phyloP scores from a whole-genome alignment of 176 grass and related monocot genomes.

The Triticum timopheevii region DNA sequence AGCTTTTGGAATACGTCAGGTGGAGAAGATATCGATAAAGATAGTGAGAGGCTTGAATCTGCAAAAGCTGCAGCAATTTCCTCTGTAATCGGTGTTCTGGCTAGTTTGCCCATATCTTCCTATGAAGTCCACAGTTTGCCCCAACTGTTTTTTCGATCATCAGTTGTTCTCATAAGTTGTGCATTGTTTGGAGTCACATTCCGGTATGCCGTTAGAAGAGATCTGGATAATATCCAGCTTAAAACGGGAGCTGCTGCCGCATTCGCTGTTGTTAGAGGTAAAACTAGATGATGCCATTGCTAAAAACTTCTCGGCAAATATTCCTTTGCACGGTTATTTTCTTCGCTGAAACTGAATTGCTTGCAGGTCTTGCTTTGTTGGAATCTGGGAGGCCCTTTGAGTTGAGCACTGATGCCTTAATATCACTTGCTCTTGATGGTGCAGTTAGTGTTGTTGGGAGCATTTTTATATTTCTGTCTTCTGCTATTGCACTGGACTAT shows the following conservation, averaged over 20 bases:
- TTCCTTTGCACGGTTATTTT: background rate
- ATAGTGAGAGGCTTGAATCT: constrained; percentile 76
- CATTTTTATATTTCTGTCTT: constrained; percentile 75
- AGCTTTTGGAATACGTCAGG: constrained; percentile 30
- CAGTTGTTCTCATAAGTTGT: constrained; percentile 59
- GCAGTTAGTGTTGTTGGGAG: constrained; percentile 64
- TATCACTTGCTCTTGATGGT: constrained; percentile 51
- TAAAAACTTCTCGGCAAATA: constrained; percentile 21
- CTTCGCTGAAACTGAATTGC: constrained; percentile 25
- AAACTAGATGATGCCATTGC: constrained; percentile 26
- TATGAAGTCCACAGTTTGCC: constrained; percentile 57
- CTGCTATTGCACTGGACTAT: constrained; percentile 83
- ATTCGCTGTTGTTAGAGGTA: constrained; percentile 82
- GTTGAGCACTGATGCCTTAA: constrained; percentile 53
- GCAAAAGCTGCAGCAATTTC: constrained; percentile 72
- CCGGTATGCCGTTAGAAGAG: constrained; percentile 78
- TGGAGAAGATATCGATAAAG: constrained; percentile 47
- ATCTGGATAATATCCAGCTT: constrained; percentile 79
- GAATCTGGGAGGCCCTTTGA: constrained; percentile 49
- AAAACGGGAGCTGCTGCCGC: constrained; percentile 67
- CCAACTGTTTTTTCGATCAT: constrained; percentile 56
- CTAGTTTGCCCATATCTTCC: constrained; percentile 77
- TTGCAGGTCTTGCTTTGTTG: constrained; percentile 71
- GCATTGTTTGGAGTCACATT: constrained; percentile 84
- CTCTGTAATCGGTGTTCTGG: constrained; percentile 58